Conservation (phyloP, 768 basidiomycete species). For the Terana coerulea region DNA sequence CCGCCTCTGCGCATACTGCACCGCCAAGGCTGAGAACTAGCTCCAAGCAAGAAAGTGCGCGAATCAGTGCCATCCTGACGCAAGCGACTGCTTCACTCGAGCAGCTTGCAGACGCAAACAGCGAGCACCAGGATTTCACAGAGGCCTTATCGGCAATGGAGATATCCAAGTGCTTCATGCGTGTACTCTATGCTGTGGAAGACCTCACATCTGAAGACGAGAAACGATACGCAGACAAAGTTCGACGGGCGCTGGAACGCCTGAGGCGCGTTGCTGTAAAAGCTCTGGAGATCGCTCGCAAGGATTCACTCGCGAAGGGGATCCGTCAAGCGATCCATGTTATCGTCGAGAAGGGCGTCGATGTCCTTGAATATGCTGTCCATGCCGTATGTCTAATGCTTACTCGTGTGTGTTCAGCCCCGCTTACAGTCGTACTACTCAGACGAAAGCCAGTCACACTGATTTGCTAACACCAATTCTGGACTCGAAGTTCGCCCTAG, state of each 20-base stretch:
- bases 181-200: not conserved
- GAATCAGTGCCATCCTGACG: slow-evolving; percentile 5
- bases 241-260: slow-evolving; percentile 59
- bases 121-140: not conserved
- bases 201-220: not conserved
- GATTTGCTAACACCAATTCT: slow-evolving; percentile 42
- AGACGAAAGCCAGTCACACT: slow-evolving; percentile 23
- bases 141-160: not conserved
- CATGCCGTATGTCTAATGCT: slow-evolving; percentile 25
- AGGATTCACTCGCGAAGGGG: not conserved
- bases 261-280: slow-evolving; percentile 48
- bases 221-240: slow-evolving; percentile 38
- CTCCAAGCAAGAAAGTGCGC: slow-evolving; percentile 3
- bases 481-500: slow-evolving; percentile 54
- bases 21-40: not conserved
- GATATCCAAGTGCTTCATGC: not conserved
- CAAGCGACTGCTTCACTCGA: slow-evolving; percentile 9
- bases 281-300: slow-evolving; percentile 35
- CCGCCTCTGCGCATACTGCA: not conserved
- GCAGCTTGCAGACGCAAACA: not conserved
- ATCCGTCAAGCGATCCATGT: slow-evolving; percentile 10
- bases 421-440: not conserved
- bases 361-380: slow-evolving; percentile 29
- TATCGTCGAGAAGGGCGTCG: slow-evolving; percentile 36
- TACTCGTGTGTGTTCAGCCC: not conserved